Evolutionary conservation across 2,329 filamentous ascomycete genomes (phyloP).

Genomic region (Alternaria solani): DNA sequence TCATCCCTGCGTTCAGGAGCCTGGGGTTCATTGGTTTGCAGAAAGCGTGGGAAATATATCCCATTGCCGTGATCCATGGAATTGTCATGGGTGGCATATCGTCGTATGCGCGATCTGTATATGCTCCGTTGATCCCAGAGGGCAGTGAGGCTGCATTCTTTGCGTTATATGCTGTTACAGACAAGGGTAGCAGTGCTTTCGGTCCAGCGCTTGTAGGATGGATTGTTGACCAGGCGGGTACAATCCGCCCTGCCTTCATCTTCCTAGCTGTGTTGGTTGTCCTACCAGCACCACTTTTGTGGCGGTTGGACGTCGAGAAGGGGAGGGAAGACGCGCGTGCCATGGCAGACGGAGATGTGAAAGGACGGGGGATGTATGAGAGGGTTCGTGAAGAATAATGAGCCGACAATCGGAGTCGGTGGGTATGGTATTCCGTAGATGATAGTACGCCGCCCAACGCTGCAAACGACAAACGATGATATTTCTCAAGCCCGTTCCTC

Average conservation of each 20-base stretch:
- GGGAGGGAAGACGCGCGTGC: conserved; percentile 48
- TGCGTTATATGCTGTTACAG: conserved; percentile 91
- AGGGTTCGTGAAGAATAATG: conserved; percentile 27
- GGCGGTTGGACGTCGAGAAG: conserved; percentile 77
- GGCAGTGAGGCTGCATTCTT: conserved; percentile 94
- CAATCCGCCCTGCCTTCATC: conserved; percentile 71
- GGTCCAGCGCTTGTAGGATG: conserved; percentile 88
- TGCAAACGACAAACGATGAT: not conserved
- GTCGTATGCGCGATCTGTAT: conserved; percentile 88
- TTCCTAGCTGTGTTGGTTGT: conserved; percentile 83
- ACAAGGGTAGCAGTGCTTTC: conserved; percentile 91
- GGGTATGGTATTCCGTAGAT: conserved; percentile 10
- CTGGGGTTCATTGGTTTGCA: conserved; percentile 83
- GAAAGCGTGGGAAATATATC: conserved; percentile 92
- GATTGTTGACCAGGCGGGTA: conserved; percentile 74
- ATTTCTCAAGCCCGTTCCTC: conserved; percentile 39
- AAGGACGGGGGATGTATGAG: conserved; percentile 27
- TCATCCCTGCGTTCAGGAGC: conserved; percentile 75
- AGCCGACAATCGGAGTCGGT: not conserved
- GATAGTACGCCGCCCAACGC: conserved; percentile 21
- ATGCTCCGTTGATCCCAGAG: conserved; percentile 87
- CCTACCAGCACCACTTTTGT: conserved; percentile 80
- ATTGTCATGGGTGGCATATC: conserved; percentile 88
- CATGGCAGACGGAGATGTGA: conserved; percentile 31
- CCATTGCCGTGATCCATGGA: conserved; percentile 83